Evolutionary conservation across 805 yeast species (phyloP), one percentile per base, ranked within the genome.

Genomic region (Pichia occidentalis): DNA sequence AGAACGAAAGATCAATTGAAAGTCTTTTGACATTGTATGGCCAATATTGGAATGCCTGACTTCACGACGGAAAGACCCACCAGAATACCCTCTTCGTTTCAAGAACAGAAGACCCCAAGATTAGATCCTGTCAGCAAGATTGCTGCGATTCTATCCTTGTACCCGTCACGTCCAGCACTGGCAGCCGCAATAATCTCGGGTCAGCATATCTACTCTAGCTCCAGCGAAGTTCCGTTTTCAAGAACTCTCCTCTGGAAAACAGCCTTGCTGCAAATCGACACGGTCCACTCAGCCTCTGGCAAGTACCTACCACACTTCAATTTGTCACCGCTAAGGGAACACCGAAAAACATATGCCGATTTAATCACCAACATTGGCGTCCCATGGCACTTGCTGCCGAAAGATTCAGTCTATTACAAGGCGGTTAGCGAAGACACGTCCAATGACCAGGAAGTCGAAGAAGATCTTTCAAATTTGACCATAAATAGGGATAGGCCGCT

Each of bases 331-430:
- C 38, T 56, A 32, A 35, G 49, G n/a, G 24, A 37, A 13, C 40
- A 52, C 23, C 34, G 59, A 31, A 19, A 33, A 8, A 31, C 26
- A 7, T 60, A 50, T 35, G 34, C 35, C 3, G 28, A 40, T 4
- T 34, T 60, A 28, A n/a, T 24, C 4, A 36, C 40, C 2, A 57
- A 54, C 22, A 55, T 56, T 32, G 46, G 44, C 4, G 51, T 61
- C 6, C 66, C 67, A 1, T 61, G 65, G 65, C 50, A 52, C 39
- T 55, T 55, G 36, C 45, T 62, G n/a, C 43, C 48, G 1, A 20
- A 25, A 7, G 55, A 54, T 25, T 48, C 50, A 43, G 21, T 57
- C 41, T 37, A 58, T 51, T 39, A 36, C 3, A 37, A 32, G 10
- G 28, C 30, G 1, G 21, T 37, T 12, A 36, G 43, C 9, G 63